These are phyloP conservation scores for Sugiyamaella qingdaonensis DNA, from an alignment of 805 yeast genomes.

Conservation along the genomic window DNA sequence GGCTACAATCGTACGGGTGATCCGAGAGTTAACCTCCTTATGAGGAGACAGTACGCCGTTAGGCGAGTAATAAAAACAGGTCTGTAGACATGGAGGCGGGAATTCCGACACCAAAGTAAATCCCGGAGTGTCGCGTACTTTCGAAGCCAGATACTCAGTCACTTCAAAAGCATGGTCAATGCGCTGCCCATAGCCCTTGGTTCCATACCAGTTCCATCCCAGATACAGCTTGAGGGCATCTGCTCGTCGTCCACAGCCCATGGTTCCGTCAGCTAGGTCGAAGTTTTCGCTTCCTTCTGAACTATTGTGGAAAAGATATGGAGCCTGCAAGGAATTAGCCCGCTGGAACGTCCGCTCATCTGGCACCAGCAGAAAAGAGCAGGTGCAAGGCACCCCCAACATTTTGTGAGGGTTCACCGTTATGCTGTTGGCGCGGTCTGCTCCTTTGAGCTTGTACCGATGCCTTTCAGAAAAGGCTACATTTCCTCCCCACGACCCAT, in stretches of 20 bases:
- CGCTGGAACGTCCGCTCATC: conserved; percentile 60
- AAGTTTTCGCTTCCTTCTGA: conserved; percentile 44
- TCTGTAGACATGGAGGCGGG: conserved; percentile 77
- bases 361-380: conserved; percentile 70
- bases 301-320: conserved; percentile 70
- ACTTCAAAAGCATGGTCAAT: conserved; percentile 70
- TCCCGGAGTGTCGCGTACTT: conserved; percentile 37
- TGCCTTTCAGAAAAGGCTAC: conserved; percentile 58
- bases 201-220: conserved; percentile 79
- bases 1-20: conserved; percentile 59
- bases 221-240: conserved; percentile 75
- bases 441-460: conserved; percentile 49
- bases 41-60: conserved; percentile 29
- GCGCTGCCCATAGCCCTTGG: conserved; percentile 56
- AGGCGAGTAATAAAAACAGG: conserved; percentile 72
- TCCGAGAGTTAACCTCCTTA: conserved; percentile 43
- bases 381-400: conserved; percentile 73
- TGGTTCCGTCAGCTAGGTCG: conserved; percentile 83
- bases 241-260: conserved; percentile 88
- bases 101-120: conserved; percentile 53
- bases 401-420: conserved; percentile 84
- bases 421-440: conserved; percentile 64
- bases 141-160: conserved; percentile 55
- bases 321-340: conserved; percentile 75
- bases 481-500: conserved; percentile 92